These are phyloP conservation scores for Sclerotinia borealis DNA, from an alignment of 2,329 filamentous ascomycete species.

Conservation along the genomic window DNA sequence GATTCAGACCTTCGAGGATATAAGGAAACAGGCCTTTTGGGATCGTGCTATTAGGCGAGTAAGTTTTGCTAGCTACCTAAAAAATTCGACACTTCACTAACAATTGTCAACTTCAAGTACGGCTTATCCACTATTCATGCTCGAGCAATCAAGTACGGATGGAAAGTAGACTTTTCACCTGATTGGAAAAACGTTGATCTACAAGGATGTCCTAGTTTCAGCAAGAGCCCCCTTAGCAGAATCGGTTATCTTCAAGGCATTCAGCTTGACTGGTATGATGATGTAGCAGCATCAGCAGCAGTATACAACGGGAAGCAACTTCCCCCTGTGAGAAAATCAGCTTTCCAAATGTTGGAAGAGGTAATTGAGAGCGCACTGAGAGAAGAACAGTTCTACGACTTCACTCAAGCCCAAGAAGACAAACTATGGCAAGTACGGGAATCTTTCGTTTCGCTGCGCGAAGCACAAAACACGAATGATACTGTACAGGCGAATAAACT, in stretches of 20 bases:
- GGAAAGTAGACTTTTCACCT: neutral
- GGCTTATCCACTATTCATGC: neutral
- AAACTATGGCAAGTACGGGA: neutral
- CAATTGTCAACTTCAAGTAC: neutral
- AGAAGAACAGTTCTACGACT: neutral
- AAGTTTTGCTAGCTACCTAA: neutral
- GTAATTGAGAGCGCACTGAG: neutral
- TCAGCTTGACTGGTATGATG: neutral
- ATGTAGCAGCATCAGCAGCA: neutral
- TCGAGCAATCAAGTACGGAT: neutral
- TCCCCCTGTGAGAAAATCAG: neutral
- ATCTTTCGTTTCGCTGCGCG: neutral
- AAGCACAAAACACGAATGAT: neutral
- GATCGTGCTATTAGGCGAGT: neutral
- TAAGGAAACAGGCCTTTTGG: neutral
- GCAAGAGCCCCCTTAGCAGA: accelerated
- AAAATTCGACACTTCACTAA: neutral
- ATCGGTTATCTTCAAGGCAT: neutral
- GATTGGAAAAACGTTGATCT: neutral
- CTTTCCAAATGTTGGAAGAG: neutral
- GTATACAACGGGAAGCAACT: neutral
- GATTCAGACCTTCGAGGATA: constrained; percentile 2
- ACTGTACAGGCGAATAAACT: neutral
- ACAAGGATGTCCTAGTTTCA: neutral
- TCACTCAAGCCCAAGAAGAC: neutral